Base-by-base conservation (phyloP, 352 stramenopile species). In the Globisporangium cylindrosporum region DNA sequence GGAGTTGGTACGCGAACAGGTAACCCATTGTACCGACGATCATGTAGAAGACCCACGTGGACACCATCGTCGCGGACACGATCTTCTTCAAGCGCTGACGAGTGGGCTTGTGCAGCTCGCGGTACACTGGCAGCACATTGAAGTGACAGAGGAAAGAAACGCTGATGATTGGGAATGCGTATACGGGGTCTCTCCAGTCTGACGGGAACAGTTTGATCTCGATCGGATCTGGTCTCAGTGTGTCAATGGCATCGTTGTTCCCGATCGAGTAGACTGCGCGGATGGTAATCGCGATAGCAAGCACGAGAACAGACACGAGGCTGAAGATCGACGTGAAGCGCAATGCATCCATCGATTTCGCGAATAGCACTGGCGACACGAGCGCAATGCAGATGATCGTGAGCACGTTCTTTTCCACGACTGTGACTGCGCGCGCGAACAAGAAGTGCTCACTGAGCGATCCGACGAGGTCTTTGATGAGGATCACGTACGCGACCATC, bases 81-180 rank as follows among this genome's bases (percentile, higher is more conserved):
- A 98, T 95, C 67, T 88, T 92, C 67, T 90, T 96, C 9, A 99
- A 80, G 18, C 96, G 86, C 43, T 88, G 80, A 20, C 92, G 89
- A 22, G 95, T 98, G 15, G 97, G 97, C 69, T 96, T 96, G 66
- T 92, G 84, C 53, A 99, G 83, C 77, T 99, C 96, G 66, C 95
- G 94, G 82, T 99, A 98, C 27, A 99, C 96, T 12, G 96, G 94
- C 24, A 98, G 74, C 46, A 99, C 96, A 67, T 99, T 99, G 68
- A 99, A 99, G 74, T 99, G 97, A 72, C 97, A 99, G n/a, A 99
- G 84, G 73, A 98, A 99, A 24, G 94, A 97, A 38, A 97, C 98
- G 51, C 98, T 97, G 74, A 98, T 98, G 69, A 99, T 97, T 59
- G 97, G 97, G 51, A 98, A 91, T 12, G 88, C 85, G 62, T 92